These are phyloP conservation scores for Xylariales sp. DNA, from an alignment of 2,329 filamentous ascomycete genomes.

Conservation along the genomic window DNA sequence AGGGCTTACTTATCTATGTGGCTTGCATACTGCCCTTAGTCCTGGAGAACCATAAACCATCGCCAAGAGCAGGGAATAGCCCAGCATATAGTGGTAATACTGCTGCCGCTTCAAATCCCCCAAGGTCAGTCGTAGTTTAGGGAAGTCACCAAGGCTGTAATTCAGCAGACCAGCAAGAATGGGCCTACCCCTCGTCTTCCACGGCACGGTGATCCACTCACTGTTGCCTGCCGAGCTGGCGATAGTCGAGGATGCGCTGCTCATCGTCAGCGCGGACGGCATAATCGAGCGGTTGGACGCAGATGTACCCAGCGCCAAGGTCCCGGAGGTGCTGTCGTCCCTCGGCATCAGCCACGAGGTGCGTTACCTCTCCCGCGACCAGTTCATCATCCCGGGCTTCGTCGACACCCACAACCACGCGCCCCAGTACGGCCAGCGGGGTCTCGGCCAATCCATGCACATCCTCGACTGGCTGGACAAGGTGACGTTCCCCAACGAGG, in stretches of 20 bases:
- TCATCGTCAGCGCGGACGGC: conserved; percentile 23
- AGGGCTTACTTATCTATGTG: too few relatives aligned
- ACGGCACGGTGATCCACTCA: conserved; percentile 39
- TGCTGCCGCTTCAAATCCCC: too few relatives aligned
- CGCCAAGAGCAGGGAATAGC: too few relatives aligned
- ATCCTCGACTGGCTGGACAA: conserved; percentile 52
- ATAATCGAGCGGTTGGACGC: conserved; percentile 19
- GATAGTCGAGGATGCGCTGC: conserved; percentile 32
- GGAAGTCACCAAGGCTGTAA: too few relatives aligned
- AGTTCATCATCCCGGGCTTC: conserved; percentile 56
- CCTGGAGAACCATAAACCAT: too few relatives aligned
- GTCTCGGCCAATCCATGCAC: conserved; percentile 40
- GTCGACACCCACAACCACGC: conserved; percentile 68
- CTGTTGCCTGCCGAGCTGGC: conserved; percentile 24
- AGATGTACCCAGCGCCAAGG: conserved; percentile 10
- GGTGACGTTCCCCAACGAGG: conserved; percentile 63
- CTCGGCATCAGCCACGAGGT: conserved; percentile 12
- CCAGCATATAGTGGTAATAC: too few relatives aligned
- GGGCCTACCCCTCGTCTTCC: conserved; percentile 21
- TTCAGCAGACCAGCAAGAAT: too few relatives aligned
- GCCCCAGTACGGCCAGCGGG: conserved; percentile 48
- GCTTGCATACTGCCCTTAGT: too few relatives aligned
- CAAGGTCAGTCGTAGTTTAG: too few relatives aligned
- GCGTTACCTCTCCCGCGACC: conserved; percentile 29
- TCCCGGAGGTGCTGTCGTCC: conserved; percentile 10